These are phyloP conservation scores for Auricularia cornea DNA, from an alignment of 768 basidiomycete species.

Conservation along the genomic window DNA sequence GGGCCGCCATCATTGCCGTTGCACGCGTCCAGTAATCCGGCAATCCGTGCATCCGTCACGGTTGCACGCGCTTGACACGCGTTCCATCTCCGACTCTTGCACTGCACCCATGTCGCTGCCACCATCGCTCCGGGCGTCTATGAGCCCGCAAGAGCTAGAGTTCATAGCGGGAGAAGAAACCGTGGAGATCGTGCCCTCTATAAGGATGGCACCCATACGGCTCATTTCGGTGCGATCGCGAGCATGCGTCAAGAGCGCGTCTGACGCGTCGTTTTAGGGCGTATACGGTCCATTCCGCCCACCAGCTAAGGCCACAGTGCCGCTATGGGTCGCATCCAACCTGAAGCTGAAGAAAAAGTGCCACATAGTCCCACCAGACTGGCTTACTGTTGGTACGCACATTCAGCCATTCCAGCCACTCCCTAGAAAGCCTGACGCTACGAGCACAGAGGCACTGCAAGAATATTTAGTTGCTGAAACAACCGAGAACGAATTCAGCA, in stretches of 20 bases:
- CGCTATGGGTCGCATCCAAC: slow-evolving; percentile 93
- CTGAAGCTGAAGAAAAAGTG: slow-evolving; percentile 94
- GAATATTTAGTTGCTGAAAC: slow-evolving; percentile 68
- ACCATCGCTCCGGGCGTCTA: slow-evolving; percentile 53
- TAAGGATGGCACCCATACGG: slow-evolving; percentile 84
- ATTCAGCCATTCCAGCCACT: background rate
- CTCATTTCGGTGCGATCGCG: slow-evolving; percentile 68
- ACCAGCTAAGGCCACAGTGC: slow-evolving; percentile 76
- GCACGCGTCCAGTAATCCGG: no score
- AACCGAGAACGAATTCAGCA: slow-evolving; percentile 60
- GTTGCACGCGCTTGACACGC: no score
- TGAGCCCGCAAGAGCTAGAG: slow-evolving; percentile 81
- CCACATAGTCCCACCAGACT: slow-evolving; percentile 80
- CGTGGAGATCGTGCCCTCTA: slow-evolving; percentile 79
- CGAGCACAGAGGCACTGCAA: slow-evolving; percentile 73
- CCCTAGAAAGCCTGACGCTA: background rate
- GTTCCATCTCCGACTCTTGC: background rate
- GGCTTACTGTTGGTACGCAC: slow-evolving; percentile 75
- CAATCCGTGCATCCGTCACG: no score
- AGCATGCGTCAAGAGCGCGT: slow-evolving; percentile 1
- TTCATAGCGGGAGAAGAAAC: slow-evolving; percentile 79
- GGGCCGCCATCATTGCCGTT: background rate
- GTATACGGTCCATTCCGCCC: slow-evolving; percentile 90
- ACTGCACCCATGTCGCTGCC: slow-evolving; percentile 63
- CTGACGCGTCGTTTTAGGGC: slow-evolving; percentile 41